Evolutionary conservation across 1,139 yeast species (phyloP).

Genomic region (Candida buenavistaensis): DNA sequence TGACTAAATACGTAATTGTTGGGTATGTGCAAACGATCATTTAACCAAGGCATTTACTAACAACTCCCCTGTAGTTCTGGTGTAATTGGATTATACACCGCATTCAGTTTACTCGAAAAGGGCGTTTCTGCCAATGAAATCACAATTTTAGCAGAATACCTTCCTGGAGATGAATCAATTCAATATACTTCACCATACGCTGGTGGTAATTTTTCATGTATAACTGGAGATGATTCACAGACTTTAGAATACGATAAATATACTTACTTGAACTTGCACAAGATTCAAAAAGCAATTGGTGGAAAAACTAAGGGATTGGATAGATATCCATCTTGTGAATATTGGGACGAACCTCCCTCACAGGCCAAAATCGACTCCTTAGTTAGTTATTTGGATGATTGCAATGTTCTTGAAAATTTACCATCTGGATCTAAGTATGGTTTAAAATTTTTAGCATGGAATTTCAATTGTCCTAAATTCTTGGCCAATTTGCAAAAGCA

Average conservation of each 20-base stretch:
- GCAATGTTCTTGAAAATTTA: constrained; percentile 30
- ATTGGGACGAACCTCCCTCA: constrained; percentile 51
- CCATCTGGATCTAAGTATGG: constrained; percentile 56
- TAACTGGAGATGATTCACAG: constrained; percentile 56
- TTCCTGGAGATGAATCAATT: constrained; percentile 75
- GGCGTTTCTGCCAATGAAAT: constrained; percentile 48
- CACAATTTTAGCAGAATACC: constrained; percentile 57
- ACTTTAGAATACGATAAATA: constrained; percentile 53
- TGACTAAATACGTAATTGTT: constrained; percentile 31
- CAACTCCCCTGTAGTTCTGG: no score
- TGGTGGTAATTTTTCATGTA: constrained; percentile 71
- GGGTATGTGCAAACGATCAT: no score
- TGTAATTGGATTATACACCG: constrained; percentile 67
- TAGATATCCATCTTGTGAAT: constrained; percentile 52
- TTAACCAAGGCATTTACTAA: no score
- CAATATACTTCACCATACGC: constrained; percentile 80
- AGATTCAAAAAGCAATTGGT: constrained; percentile 50
- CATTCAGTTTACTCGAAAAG: constrained; percentile 51
- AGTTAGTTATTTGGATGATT: constrained; percentile 45
- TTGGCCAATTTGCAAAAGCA: constrained; percentile 44
- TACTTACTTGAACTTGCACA: constrained; percentile 51
- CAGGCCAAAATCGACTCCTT: constrained; percentile 44
- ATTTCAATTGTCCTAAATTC: constrained; percentile 66
- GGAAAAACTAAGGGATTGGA: constrained; percentile 55
- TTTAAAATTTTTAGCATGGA: constrained; percentile 56